Percentiles rank a stretch among this genome's conserved stretches.
Evolutionary conservation across 176 grass and related monocot genomes (phyloP).

Genomic region (Phyllostachys edulis): DNA sequence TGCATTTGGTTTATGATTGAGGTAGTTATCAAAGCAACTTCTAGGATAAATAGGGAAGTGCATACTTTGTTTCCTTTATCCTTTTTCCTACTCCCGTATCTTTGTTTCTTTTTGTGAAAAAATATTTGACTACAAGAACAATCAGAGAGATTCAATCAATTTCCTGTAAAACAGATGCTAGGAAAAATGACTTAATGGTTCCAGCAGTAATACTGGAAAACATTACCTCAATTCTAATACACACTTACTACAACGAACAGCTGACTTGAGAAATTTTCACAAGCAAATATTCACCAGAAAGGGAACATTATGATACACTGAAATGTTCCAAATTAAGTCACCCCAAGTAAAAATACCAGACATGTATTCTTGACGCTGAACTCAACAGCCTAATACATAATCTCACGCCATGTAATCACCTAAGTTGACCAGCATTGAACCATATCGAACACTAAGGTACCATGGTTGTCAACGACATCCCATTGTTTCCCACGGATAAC

Average conservation of each 20-base stretch:
- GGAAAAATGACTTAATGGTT: background rate
- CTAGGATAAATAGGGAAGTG: background rate
- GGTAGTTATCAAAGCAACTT: background rate
- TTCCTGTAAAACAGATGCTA: background rate
- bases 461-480: background rate
- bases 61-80: background rate
- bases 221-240: background rate
- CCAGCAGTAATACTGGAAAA: background rate
- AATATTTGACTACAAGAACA: background rate
- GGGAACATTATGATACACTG: background rate
- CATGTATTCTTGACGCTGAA: background rate
- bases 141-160: background rate
- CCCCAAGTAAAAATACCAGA: background rate
- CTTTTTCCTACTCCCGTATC: background rate
- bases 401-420: background rate
- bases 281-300: background rate
- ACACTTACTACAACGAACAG: conserved; percentile 5
- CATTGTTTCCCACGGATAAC: background rate
- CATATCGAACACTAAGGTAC: background rate
- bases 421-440: background rate
- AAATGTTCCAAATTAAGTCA: background rate
- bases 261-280: background rate
- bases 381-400: background rate
- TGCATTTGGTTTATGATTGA: background rate
- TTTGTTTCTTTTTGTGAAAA: background rate